Evolutionary conservation across 2,329 filamentous ascomycete species (phyloP).

Genomic region (Talaromyces islandicus): DNA sequence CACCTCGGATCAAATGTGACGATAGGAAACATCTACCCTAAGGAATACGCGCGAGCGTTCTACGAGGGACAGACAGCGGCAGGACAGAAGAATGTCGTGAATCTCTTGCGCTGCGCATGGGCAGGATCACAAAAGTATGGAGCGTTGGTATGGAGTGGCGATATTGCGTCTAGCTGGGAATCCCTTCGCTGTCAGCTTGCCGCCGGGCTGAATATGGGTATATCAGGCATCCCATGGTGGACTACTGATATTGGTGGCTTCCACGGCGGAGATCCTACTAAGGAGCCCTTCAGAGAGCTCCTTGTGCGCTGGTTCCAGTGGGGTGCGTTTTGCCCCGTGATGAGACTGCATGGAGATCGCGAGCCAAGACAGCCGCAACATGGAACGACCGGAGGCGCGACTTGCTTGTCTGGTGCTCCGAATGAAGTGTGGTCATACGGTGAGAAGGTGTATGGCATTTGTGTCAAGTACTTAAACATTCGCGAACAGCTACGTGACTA

Average conservation of each 20-base stretch:
- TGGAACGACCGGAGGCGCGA: constrained; percentile 30
- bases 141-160: constrained; percentile 61
- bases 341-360: constrained; percentile 61
- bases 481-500: constrained; percentile 56
- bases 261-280: constrained; percentile 56
- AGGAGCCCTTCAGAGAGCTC: constrained; percentile 54
- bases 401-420: constrained; percentile 42
- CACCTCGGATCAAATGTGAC: constrained; percentile 48
- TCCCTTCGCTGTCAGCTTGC: constrained; percentile 56
- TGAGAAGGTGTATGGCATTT: constrained; percentile 54
- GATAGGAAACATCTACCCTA: constrained; percentile 57
- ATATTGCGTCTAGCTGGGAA: constrained; percentile 60
- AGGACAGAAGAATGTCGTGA: constrained; percentile 54
- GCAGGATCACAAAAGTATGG: constrained; percentile 58
- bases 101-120: constrained; percentile 54
- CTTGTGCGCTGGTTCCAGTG: constrained; percentile 66
- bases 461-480: constrained; percentile 53
- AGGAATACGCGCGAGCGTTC: constrained; percentile 54
- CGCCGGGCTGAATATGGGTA: constrained; percentile 60
- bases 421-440: constrained; percentile 66
- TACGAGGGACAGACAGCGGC: constrained; percentile 52
- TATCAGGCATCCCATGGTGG: constrained; percentile 62
- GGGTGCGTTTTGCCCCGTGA: constrained; percentile 62
- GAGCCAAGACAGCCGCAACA: constrained; percentile 50
- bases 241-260: constrained; percentile 68